phyloP scores from a whole-genome alignment of 2,329 filamentous ascomycete species.

The Cercospora sp. region DNA sequence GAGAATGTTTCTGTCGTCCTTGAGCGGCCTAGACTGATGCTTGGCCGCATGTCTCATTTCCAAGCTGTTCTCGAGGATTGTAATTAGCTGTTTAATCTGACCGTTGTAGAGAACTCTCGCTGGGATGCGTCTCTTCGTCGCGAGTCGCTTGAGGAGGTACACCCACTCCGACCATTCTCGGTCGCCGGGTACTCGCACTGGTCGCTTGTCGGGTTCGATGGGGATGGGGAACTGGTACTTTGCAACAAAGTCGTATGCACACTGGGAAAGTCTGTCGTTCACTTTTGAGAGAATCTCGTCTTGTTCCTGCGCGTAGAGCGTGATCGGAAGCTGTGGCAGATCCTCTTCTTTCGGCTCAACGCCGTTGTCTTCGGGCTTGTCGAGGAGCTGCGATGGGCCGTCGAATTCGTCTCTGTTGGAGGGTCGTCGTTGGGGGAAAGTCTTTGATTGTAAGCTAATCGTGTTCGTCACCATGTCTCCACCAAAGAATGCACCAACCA shows the following conservation, averaged over 20 bases:
- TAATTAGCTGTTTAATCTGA: conserved; percentile 89
- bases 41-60: conserved; percentile 85
- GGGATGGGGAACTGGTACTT: conserved; percentile 90
- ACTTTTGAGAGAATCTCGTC: conserved; percentile 76
- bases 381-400: conserved; percentile 78
- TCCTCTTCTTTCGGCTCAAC: conserved; percentile 77
- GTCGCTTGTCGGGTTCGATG: conserved; percentile 76
- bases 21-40: conserved; percentile 77
- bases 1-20: conserved; percentile 85
- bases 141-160: conserved; percentile 78
- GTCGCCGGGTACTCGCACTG: conserved; percentile 71
- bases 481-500: conserved; percentile 29
- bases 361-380: conserved; percentile 68
- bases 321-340: conserved; percentile 77
- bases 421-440: conserved; percentile 60
- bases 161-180: conserved; percentile 93
- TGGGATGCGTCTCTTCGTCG: conserved; percentile 82
- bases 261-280: conserved; percentile 81
- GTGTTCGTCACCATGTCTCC: conserved; percentile 28
- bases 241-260: conserved; percentile 85
- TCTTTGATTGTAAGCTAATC: conserved; percentile 30
- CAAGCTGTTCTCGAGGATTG: conserved; percentile 81
- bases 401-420: conserved; percentile 88
- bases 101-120: conserved; percentile 79
- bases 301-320: conserved; percentile 80